Conservation (phyloP, 495 filamentous ascomycete species). For the Neurospora tetraspora region DNA sequence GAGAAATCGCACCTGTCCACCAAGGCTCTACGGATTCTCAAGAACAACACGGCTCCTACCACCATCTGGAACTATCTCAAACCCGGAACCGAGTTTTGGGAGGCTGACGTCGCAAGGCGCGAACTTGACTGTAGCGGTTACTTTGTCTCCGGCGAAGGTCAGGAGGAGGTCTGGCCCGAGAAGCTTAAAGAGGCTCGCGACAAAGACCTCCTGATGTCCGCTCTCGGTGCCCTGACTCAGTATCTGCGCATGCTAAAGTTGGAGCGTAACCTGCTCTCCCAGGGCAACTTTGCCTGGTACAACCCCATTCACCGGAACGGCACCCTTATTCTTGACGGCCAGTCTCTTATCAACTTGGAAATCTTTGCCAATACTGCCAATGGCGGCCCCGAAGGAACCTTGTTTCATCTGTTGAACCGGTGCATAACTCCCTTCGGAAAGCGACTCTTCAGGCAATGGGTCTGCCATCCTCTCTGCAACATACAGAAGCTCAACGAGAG, state of each 20-base stretch:
- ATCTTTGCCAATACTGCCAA: constrained; percentile 93
- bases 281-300: constrained; percentile 87
- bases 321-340: constrained; percentile 88
- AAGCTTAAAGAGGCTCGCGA: constrained; percentile 61
- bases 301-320: constrained; percentile 90
- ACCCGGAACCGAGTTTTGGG: constrained; percentile 84
- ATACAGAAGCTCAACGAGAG: constrained; percentile 80
- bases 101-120: constrained; percentile 65
- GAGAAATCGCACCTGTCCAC: constrained; percentile 81
- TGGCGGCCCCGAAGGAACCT: constrained; percentile 70
- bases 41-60: constrained; percentile 86
- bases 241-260: constrained; percentile 85
- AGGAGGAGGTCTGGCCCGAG: constrained; percentile 66
- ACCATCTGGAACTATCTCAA: constrained; percentile 96
- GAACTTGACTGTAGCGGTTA: constrained; percentile 78
- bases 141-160: constrained; percentile 55
- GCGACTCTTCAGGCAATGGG: constrained; percentile 93
- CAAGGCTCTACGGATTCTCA: constrained; percentile 84
- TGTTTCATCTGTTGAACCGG: constrained; percentile 83
- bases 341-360: constrained; percentile 95
- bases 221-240: constrained; percentile 79
- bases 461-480: constrained; percentile 90
- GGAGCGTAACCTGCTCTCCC: constrained; percentile 75
- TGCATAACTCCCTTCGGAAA: constrained; percentile 98
- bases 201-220: constrained; percentile 82